phyloP scores from a whole-genome alignment of 78 protist genomes.

The Dictyostelium purpureum region DNA sequence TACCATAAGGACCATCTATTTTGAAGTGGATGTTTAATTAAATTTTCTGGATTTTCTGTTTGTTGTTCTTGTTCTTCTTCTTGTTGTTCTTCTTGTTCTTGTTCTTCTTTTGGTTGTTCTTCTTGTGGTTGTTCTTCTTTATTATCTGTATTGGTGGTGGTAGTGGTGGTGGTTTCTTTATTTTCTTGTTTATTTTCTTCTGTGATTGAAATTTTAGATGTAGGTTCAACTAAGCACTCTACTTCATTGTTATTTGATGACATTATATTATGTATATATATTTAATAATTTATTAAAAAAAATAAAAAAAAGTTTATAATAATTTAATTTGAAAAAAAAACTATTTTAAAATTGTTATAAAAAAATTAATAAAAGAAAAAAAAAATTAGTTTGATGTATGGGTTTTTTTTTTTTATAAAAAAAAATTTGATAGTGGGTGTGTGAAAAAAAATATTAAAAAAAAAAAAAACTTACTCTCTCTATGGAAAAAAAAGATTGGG shows the following conservation, averaged over 20 bases:
- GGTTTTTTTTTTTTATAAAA: not conserved
- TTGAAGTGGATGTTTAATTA: conserved; percentile 87
- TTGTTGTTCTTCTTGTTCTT: conserved; percentile 14
- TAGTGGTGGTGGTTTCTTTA: not conserved
- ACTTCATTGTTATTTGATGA: conserved; percentile 14
- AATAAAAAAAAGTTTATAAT: not conserved
- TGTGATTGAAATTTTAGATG: conserved; percentile 21
- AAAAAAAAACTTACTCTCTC: not conserved
- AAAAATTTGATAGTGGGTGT: not conserved
- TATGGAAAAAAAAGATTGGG: not conserved
- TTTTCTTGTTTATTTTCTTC: conserved; percentile 10
- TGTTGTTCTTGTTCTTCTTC: not conserved
- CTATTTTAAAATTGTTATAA: not conserved
- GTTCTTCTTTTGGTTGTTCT: conserved; percentile 3
- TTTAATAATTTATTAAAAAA: not conserved
- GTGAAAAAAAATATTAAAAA: not conserved
- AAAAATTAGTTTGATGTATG: not conserved
- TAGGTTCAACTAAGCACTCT: conserved; percentile 63
- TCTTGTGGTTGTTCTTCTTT: not conserved
- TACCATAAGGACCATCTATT: conserved; percentile 91
- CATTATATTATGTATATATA: not conserved
- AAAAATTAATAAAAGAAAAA: not conserved
- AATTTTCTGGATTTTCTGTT: conserved; percentile 7
- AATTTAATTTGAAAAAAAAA: not conserved
- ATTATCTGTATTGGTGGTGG: conserved; percentile 14